Evolutionary conservation across 192 early-diverging fungal species (phyloP).

Genomic region (Dissophora globulifera): DNA sequence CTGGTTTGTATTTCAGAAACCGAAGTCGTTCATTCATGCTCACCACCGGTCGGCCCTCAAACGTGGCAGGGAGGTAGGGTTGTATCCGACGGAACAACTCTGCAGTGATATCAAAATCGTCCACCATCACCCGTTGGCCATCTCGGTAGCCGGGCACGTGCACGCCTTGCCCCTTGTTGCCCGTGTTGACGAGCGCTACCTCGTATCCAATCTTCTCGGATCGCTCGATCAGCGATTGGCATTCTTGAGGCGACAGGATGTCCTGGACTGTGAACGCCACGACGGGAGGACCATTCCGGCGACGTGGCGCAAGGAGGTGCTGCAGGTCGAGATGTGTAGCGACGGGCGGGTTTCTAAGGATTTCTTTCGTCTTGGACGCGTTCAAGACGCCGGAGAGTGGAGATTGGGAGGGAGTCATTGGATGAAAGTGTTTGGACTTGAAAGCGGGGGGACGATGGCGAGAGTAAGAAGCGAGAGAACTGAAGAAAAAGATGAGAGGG

Average conservation of each 20-base stretch:
- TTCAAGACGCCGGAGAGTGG: slow-evolving; percentile 18
- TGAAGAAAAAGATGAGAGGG: no score
- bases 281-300: slow-evolving; percentile 10
- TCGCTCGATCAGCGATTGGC: slow-evolving; percentile 38
- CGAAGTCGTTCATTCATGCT: slow-evolving; percentile 57
- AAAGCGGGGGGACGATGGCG: no score
- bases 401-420: no score
- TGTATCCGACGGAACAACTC: slow-evolving; percentile 38
- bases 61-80: slow-evolving; percentile 29
- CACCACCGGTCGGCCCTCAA: slow-evolving; percentile 14
- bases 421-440: no score
- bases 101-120: slow-evolving; percentile 28
- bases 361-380: background rate
- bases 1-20: slow-evolving; percentile 52
- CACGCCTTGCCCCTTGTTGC: slow-evolving; percentile 8
- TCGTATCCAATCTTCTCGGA: slow-evolving; percentile 46
- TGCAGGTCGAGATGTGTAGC: slow-evolving; percentile 27
- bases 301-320: slow-evolving; percentile 1
- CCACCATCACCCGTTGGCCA: slow-evolving; percentile 40
- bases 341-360: background rate
- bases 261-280: slow-evolving; percentile 39
- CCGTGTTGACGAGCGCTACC: slow-evolving; percentile 47
- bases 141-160: slow-evolving; percentile 40
- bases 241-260: slow-evolving; percentile 53
- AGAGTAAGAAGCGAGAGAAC: no score